A percentile compares a stretch with the other conserved stretches of the same genome.
Evolutionary conservation across 1,284 basidiomycete species (phyloP).

Genomic region (Ganoderma sinense): DNA sequence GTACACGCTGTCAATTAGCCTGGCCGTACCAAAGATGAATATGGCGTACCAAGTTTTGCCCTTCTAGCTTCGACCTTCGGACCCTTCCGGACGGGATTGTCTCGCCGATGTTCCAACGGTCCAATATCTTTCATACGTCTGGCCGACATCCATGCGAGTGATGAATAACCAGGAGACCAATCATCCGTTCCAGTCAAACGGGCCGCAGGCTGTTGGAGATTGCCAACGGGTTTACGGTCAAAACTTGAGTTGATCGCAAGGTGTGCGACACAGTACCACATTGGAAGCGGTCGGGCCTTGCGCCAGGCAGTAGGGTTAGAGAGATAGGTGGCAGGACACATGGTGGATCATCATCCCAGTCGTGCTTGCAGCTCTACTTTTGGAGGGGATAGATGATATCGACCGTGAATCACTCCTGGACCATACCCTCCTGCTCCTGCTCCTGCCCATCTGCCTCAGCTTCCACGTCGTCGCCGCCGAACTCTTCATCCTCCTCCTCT

Average conservation of each 20-base stretch:
- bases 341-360: not conserved
- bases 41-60: too few relatives aligned
- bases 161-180: too few relatives aligned
- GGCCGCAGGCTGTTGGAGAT: too few relatives aligned
- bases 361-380: not conserved
- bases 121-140: too few relatives aligned
- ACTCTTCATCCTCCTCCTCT: constrained; percentile 60
- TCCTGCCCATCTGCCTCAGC: not conserved
- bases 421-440: not conserved
- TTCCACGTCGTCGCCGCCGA: constrained; percentile 39
- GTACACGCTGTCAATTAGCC: too few relatives aligned
- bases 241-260: not conserved
- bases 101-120: too few relatives aligned
- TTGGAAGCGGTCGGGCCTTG: not conserved
- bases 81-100: too few relatives aligned
- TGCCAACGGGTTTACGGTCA: too few relatives aligned
- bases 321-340: not conserved
- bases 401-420: not conserved
- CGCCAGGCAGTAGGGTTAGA: not conserved
- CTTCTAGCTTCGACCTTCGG: too few relatives aligned
- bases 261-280: not conserved
- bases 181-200: too few relatives aligned
- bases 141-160: too few relatives aligned
- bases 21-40: too few relatives aligned
- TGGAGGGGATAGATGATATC: not conserved